These are phyloP conservation scores for Exophiala lecanii-corni DNA, from an alignment of 2,329 filamentous ascomycete species.

Conservation along the genomic window DNA sequence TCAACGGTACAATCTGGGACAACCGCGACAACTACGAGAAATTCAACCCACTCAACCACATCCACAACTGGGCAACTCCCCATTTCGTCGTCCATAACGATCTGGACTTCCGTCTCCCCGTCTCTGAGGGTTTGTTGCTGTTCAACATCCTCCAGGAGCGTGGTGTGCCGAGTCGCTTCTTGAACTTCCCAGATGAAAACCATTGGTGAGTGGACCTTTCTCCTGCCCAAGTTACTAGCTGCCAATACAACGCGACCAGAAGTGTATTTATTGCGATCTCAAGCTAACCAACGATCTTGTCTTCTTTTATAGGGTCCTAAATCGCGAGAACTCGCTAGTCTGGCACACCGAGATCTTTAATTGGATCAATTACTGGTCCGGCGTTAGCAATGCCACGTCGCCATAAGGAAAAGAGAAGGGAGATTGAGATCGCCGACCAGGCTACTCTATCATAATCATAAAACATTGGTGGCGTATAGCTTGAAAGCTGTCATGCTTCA, in stretches of 20 bases:
- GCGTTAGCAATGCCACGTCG: conserved; percentile 23
- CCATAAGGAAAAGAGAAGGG: too few species aligned
- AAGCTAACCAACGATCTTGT: too few species aligned
- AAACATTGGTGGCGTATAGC: too few species aligned
- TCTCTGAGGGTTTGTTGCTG: conserved; percentile 72
- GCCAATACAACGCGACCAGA: too few species aligned
- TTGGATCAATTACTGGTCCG: conserved; percentile 59
- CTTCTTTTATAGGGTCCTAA: conserved; percentile 61
- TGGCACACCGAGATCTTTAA: conserved; percentile 81
- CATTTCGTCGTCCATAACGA: conserved; percentile 81
- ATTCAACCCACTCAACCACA: conserved; percentile 63
- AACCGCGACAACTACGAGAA: conserved; percentile 60
- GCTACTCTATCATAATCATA: too few species aligned
- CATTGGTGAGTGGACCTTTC: conserved; percentile 43
- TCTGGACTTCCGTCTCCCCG: conserved; percentile 77
- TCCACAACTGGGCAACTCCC: conserved; percentile 70
- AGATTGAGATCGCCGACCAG: too few species aligned
- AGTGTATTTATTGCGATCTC: background rate
- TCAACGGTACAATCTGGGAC: conserved; percentile 47
- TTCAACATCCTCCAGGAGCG: conserved; percentile 76
- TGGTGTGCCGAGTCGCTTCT: conserved; percentile 67
- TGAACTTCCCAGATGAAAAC: conserved; percentile 73
- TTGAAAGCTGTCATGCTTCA: too few species aligned
- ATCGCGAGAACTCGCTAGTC: conserved; percentile 80
- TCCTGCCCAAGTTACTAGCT: too few species aligned